Percentiles rank a stretch among this genome's conserved stretches.
Conservation (phyloP, 352 stramenopile species). For the Hyaloperonospora brassicae region DNA sequence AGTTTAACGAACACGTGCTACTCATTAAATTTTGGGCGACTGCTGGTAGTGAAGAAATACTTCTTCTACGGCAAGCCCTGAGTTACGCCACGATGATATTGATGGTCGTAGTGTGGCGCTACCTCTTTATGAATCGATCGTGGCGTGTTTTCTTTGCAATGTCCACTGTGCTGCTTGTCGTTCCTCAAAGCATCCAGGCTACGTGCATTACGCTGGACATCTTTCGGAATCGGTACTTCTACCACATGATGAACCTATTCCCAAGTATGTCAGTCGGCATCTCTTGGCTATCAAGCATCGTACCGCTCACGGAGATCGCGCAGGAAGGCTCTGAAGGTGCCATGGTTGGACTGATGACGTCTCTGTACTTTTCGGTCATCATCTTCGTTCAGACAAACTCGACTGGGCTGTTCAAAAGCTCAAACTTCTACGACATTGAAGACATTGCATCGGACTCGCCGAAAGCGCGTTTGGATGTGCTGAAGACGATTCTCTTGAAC, state of each 20-base stretch:
- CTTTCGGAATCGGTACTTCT: conserved; percentile 21
- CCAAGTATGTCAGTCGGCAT: conserved; percentile 16
- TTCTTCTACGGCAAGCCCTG: conserved; percentile 20
- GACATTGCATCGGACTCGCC: conserved; percentile 20
- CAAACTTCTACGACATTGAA: conserved; percentile 29
- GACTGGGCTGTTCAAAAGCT: conserved; percentile 24
- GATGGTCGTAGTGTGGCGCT: conserved; percentile 29
- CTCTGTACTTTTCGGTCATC: conserved; percentile 32
- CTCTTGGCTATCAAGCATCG: conserved; percentile 20
- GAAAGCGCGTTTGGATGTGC: conserved; percentile 16
- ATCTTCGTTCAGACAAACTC: conserved; percentile 37
- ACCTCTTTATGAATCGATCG: conserved; percentile 35
- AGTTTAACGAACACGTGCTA: conserved; percentile 19
- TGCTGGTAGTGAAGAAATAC: conserved; percentile 16
- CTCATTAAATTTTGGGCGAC: conserved; percentile 28
- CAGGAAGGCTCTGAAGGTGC: conserved; percentile 47
- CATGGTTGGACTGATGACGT: conserved; percentile 36
- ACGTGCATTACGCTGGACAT: conserved; percentile 20
- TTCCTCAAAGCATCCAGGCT: conserved; percentile 16
- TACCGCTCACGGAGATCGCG: conserved; percentile 46
- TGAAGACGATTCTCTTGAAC: conserved; percentile 31
- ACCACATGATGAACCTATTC: conserved; percentile 20
- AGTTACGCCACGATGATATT: conserved; percentile 17
- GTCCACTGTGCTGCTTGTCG: conserved; percentile 18
- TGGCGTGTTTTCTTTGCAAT: conserved; percentile 30